These are phyloP conservation scores for Musa balbisiana DNA, from an alignment of 202 grass and related monocot species.

Conservation along the genomic window DNA sequence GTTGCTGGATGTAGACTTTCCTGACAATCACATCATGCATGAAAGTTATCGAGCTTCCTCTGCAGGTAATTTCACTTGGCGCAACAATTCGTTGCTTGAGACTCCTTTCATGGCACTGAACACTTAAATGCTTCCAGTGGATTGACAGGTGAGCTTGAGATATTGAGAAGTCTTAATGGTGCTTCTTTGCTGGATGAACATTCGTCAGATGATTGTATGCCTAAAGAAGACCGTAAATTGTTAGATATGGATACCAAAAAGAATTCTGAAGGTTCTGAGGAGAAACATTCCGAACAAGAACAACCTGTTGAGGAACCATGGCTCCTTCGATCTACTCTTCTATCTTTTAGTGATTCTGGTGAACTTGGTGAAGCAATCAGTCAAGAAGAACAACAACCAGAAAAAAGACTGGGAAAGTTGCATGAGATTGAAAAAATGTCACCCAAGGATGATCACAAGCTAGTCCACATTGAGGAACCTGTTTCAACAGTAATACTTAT, in stretches of 20 bases:
- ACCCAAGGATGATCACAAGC: slow-evolving; percentile 33
- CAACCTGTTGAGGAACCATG: slow-evolving; percentile 81
- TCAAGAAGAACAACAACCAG: slow-evolving; percentile 41
- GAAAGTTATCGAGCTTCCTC: slow-evolving; percentile 11
- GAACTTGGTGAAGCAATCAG: slow-evolving; percentile 35
- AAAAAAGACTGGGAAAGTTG: slow-evolving; percentile 37
- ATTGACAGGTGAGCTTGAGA: slow-evolving; percentile 79
- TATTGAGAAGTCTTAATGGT: slow-evolving; percentile 53
- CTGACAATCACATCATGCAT: slow-evolving; percentile 28
- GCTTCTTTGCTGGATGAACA: slow-evolving; percentile 36
- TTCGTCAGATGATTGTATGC: slow-evolving; percentile 24
- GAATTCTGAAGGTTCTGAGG: slow-evolving; percentile 20
- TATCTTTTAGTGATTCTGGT: slow-evolving; percentile 21
- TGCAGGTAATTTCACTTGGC: slow-evolving; percentile 17
- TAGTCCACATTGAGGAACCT: slow-evolving; percentile 21
- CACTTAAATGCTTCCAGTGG: slow-evolving; percentile 87
- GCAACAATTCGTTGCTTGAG: slow-evolving; percentile 6
- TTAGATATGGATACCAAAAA: background rate
- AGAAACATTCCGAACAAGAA: slow-evolving; percentile 37
- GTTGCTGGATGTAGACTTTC: slow-evolving; percentile 47
- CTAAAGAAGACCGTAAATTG: slow-evolving; percentile 16
- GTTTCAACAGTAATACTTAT: slow-evolving; percentile 77
- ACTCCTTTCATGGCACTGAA: slow-evolving; percentile 46
- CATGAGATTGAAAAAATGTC: slow-evolving; percentile 31
- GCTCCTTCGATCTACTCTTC: slow-evolving; percentile 52